A percentile compares a stretch with the other conserved stretches of the same genome.
phyloP scores from a whole-genome alignment of 1,284 basidiomycete species.

The Ustilago vetiveriae region DNA sequence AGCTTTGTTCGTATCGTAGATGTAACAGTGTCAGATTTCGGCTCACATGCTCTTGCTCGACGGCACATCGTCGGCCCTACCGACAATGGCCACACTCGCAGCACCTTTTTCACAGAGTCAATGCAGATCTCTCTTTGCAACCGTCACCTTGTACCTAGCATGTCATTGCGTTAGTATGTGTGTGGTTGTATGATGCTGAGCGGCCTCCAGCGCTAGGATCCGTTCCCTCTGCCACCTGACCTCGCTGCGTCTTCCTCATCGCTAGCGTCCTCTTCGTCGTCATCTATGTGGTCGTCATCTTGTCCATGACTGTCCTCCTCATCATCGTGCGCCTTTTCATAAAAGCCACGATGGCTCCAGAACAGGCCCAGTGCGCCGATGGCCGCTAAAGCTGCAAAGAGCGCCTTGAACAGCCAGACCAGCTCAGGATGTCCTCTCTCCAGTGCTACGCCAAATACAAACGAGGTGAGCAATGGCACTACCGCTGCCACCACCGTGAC shows the following conservation, averaged over 20 bases:
- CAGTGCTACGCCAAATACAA: slow-evolving; percentile 52
- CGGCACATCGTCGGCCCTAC: no score
- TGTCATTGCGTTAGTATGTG: no score
- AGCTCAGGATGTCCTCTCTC: slow-evolving; percentile 46
- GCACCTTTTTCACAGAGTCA: no score
- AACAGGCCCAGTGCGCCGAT: slow-evolving; percentile 41
- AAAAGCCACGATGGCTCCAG: slow-evolving; percentile 44
- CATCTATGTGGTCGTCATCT: slow-evolving; percentile 9
- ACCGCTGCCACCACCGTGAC: slow-evolving; percentile 52
- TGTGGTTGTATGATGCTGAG: no score
- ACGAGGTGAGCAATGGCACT: slow-evolving; percentile 51
- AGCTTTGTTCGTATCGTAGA: no score
- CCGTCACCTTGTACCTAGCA: no score
- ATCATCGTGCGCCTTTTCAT: slow-evolving; percentile 44
- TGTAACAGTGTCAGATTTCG: no score
- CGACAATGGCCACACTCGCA: no score
- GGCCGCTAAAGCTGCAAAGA: slow-evolving; percentile 37
- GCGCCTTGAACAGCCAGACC: slow-evolving; percentile 56
- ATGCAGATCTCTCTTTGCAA: no score
- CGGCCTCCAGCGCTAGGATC: no score
- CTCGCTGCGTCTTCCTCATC: slow-evolving; percentile 9
- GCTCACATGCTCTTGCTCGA: no score
- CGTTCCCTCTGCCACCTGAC: slow-evolving; percentile 1
- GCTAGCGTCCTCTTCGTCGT: background rate
- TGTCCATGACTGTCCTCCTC: slow-evolving; percentile 17